Evolutionary conservation across 306 rosid species (phyloP).

Genomic region (Prunus davidiana): DNA sequence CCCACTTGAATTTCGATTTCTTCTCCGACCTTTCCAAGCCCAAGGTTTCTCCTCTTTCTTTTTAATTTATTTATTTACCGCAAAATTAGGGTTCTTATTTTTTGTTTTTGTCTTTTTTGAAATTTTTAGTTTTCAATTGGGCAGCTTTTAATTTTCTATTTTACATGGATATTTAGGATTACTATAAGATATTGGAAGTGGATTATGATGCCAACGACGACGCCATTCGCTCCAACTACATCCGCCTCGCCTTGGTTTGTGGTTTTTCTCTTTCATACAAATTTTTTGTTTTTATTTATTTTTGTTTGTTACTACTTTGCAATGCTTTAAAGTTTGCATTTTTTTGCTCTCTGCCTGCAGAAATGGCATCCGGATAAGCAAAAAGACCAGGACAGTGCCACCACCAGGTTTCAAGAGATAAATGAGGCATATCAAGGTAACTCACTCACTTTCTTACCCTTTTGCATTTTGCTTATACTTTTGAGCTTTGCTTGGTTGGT

Average conservation of each 20-base stretch:
- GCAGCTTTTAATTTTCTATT: not conserved
- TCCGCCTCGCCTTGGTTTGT: conserved; percentile 86
- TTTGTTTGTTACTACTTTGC: not conserved
- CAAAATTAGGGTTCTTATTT: not conserved
- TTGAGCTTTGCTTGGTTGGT: not conserved
- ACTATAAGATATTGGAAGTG: conserved; percentile 81
- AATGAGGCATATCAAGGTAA: conserved; percentile 91
- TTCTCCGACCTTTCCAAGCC: conserved; percentile 57
- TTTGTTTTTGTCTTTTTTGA: not conserved
- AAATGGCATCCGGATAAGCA: conserved; percentile 99
- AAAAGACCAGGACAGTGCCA: conserved; percentile 55
- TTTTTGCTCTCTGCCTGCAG: conserved; percentile 35
- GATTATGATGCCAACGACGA: conserved; percentile 89
- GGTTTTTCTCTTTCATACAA: not conserved
- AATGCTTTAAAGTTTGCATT: not conserved
- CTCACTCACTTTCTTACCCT: not conserved
- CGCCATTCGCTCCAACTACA: conserved; percentile 80
- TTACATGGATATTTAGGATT: conserved; percentile 49
- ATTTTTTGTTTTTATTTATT: not conserved
- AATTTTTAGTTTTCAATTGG: not conserved
- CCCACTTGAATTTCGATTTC: conserved; percentile 57
- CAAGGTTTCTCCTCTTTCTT: conserved; percentile 42
- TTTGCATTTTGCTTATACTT: not conserved
- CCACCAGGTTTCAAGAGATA: conserved; percentile 82
- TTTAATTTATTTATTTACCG: not conserved